These are phyloP conservation scores for Quillaja saponaria DNA, from an alignment of 306 rosid genomes.

Conservation along the genomic window DNA sequence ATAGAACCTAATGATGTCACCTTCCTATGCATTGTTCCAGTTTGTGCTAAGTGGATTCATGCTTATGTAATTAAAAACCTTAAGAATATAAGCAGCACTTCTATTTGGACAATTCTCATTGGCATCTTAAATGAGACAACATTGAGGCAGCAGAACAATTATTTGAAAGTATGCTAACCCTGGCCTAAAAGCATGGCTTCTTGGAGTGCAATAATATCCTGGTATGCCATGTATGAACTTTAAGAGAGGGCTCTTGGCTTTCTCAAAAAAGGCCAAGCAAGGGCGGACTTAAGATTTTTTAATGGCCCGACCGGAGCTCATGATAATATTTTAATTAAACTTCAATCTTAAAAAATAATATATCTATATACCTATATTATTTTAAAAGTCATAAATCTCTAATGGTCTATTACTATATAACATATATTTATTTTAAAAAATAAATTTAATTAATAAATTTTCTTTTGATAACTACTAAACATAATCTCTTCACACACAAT, in stretches of 20 bases:
- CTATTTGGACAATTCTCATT: slow-evolving; percentile 70
- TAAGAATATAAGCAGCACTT: slow-evolving; percentile 36
- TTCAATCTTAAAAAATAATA: no score
- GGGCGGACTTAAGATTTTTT: no score
- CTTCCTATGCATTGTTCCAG: slow-evolving; percentile 68
- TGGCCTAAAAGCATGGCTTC: slow-evolving; percentile 62
- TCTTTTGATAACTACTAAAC: no score
- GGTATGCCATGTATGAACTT: slow-evolving; percentile 70
- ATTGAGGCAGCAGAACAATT: slow-evolving; percentile 65
- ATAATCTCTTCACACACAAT: no score
- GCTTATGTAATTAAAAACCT: slow-evolving; percentile 61
- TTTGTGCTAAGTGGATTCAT: slow-evolving; percentile 90
- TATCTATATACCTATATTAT: no score
- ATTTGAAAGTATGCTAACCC: slow-evolving; percentile 52
- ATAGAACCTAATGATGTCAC: slow-evolving; percentile 77
- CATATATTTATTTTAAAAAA: no score
- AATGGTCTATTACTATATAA: no score
- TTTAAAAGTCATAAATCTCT: no score
- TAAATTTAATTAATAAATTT: no score
- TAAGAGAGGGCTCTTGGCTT: slow-evolving; percentile 56
- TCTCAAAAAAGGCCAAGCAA: slow-evolving; percentile 54
- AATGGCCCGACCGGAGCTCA: no score
- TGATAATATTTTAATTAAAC: no score
- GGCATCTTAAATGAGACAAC: slow-evolving; percentile 81
- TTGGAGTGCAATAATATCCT: slow-evolving; percentile 87